phyloP scores from a whole-genome alignment of 352 stramenopile genomes.

The Elongisporangium prolatum region DNA sequence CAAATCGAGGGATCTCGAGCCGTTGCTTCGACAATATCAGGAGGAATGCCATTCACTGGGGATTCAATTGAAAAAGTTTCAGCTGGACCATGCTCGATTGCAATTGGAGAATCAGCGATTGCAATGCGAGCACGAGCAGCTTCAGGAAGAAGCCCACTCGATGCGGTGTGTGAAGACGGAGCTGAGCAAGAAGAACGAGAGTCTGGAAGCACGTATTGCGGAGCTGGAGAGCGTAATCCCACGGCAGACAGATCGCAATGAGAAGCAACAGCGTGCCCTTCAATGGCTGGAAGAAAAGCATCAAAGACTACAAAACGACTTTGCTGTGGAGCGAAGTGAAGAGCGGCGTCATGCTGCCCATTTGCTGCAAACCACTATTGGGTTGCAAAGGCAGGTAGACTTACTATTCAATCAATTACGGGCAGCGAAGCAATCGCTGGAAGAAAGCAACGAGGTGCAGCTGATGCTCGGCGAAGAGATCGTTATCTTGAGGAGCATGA shows the following conservation, averaged over 20 bases:
- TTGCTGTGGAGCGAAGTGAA: slow-evolving; percentile 13
- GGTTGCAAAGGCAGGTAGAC: slow-evolving; percentile 19
- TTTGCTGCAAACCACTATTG: slow-evolving; percentile 24
- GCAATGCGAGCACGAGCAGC: slow-evolving; percentile 2
- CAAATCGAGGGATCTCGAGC: neutral
- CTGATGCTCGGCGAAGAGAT: slow-evolving; percentile 17
- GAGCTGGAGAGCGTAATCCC: slow-evolving; percentile 11
- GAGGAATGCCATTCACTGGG: slow-evolving; percentile 1
- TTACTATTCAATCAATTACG: slow-evolving; percentile 2
- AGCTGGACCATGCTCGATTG: neutral
- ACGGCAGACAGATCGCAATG: slow-evolving; percentile 12
- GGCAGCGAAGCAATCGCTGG: neutral
- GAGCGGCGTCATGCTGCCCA: slow-evolving; percentile 19
- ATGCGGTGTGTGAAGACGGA: slow-evolving; percentile 5
- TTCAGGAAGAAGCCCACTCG: slow-evolving; percentile 12
- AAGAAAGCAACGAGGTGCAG: neutral
- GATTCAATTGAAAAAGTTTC: neutral
- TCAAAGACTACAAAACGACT: neutral
- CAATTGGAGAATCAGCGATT: slow-evolving; percentile 6
- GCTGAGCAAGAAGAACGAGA: slow-evolving; percentile 4
- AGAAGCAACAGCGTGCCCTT: slow-evolving; percentile 26
- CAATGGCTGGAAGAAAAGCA: slow-evolving; percentile 12
- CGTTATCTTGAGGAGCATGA: slow-evolving; percentile 5
- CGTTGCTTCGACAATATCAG: neutral
- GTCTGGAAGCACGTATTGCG: slow-evolving; percentile 4